phyloP scores from a whole-genome alignment of 2,329 filamentous ascomycete species.

The Colletotrichum aenigma region DNA sequence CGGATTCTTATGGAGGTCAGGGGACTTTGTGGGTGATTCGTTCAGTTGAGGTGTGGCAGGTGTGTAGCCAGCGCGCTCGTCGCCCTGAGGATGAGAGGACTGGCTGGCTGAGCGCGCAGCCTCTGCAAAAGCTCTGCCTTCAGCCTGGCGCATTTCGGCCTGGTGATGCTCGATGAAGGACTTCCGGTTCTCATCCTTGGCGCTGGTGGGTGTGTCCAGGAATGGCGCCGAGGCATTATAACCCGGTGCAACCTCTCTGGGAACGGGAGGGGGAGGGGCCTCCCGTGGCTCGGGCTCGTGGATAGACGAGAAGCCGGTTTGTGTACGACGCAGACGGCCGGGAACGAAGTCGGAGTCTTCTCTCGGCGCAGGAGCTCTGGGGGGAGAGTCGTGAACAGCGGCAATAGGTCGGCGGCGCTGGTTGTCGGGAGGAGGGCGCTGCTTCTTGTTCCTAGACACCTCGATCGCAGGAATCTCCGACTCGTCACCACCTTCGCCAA shows the following conservation, averaged over 20 bases:
- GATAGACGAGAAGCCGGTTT: constrained; percentile 57
- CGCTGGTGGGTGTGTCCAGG: constrained; percentile 41
- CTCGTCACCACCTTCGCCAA: constrained; percentile 92
- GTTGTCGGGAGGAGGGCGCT: constrained; percentile 34
- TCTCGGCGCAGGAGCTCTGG: constrained; percentile 25
- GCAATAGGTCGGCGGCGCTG: constrained; percentile 25
- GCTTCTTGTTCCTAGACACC: constrained; percentile 64
- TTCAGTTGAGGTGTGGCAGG: constrained; percentile 32
- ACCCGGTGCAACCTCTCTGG: constrained; percentile 32
- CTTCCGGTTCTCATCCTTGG: constrained; percentile 56
- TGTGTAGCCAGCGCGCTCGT: constrained; percentile 21
- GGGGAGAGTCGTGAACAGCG: constrained; percentile 29
- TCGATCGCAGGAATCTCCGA: constrained; percentile 74
- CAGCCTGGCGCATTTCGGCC: constrained; percentile 64
- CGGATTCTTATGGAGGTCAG: constrained; percentile 21
- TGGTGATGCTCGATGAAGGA: constrained; percentile 64
- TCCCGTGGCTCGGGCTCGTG: constrained; percentile 15
- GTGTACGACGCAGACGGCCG: constrained; percentile 57
- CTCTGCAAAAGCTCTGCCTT: constrained; percentile 62
- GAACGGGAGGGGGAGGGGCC: constrained; percentile 9
- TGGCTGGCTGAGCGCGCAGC: constrained; percentile 41
- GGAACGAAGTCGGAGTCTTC: constrained; percentile 54
- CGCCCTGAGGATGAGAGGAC: constrained; percentile 33
- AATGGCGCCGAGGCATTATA: constrained; percentile 41
- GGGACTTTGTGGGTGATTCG: constrained; percentile 24